phyloP scores from a whole-genome alignment of 495 filamentous ascomycete genomes.

The Neurospora tetraspora region DNA sequence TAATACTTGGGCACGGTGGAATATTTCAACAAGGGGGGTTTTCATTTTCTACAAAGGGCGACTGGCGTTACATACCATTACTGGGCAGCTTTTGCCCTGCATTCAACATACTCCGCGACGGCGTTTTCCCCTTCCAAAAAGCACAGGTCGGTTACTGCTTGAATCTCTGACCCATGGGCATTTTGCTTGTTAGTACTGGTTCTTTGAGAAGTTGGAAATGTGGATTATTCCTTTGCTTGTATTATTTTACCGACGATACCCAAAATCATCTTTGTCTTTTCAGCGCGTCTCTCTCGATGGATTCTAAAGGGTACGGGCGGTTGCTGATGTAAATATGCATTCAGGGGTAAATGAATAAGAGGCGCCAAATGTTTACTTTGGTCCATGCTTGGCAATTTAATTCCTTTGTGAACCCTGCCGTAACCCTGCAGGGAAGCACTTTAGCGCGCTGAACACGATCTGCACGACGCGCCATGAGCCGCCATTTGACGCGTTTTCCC shows the following conservation, averaged over 20 bases:
- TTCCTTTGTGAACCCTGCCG: background rate
- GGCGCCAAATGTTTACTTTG: background rate
- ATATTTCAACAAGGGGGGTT: background rate
- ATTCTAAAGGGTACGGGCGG: background rate
- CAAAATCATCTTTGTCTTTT: background rate
- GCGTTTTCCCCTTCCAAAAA: background rate
- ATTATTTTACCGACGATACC: background rate
- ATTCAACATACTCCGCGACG: background rate
- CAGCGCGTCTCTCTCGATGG: background rate
- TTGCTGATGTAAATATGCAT: background rate
- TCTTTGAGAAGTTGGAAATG: background rate
- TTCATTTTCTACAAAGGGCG: background rate
- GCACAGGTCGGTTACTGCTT: background rate
- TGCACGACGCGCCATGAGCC: slow-evolving; percentile 1
- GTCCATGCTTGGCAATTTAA: background rate
- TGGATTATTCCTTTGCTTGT: background rate
- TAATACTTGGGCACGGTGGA: no score
- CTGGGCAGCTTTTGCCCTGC: background rate
- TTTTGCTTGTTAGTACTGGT: background rate
- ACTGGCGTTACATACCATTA: background rate
- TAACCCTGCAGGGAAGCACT: background rate
- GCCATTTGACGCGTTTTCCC: slow-evolving; percentile 11
- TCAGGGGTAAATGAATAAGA: background rate
- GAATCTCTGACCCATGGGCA: background rate
- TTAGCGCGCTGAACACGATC: background rate